These are phyloP conservation scores for Nothophytophthora sp. DNA, from an alignment of 352 stramenopile species.

Conservation along the genomic window DNA sequence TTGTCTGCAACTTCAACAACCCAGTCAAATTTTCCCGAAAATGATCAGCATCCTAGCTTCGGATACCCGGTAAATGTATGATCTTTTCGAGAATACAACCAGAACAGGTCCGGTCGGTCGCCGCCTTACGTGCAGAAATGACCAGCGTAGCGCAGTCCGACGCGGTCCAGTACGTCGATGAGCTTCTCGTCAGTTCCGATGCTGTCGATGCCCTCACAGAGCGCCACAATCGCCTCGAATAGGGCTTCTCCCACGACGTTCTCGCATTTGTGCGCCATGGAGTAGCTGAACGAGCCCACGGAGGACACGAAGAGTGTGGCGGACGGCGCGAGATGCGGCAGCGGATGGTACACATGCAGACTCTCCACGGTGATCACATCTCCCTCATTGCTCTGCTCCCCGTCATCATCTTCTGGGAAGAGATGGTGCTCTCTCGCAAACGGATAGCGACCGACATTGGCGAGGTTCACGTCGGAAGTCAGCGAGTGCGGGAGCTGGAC, in stretches of 20 bases:
- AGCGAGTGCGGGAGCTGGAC: constrained; percentile 8
- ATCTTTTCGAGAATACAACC: no score
- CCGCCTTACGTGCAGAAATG: constrained; percentile 17
- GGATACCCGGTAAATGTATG: no score
- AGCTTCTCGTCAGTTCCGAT: constrained; percentile 12
- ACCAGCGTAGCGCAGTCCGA: constrained; percentile 10
- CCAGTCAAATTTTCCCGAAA: no score
- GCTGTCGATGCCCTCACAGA: constrained; percentile 10
- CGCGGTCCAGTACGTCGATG: constrained; percentile 17
- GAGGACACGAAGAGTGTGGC: constrained; percentile 16
- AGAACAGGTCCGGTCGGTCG: no score
- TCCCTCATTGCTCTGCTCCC: not conserved
- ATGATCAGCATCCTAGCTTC: no score
- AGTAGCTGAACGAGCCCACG: constrained; percentile 16
- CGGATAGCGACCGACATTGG: constrained; percentile 18
- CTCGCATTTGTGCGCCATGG: constrained; percentile 29
- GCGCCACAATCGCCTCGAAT: constrained; percentile 6
- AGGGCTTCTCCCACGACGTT: constrained; percentile 14
- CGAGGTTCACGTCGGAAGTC: constrained; percentile 12
- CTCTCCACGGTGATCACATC: constrained; percentile 12
- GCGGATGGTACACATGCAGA: constrained; percentile 20
- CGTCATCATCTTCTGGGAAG: constrained; percentile 1
- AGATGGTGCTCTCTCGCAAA: constrained; percentile 6
- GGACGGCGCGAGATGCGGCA: constrained; percentile 31
- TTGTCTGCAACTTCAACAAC: no score